These are phyloP conservation scores for Neoscytalidium dimidiatum DNA, from an alignment of 2,329 filamentous ascomycete genomes.

Conservation along the genomic window DNA sequence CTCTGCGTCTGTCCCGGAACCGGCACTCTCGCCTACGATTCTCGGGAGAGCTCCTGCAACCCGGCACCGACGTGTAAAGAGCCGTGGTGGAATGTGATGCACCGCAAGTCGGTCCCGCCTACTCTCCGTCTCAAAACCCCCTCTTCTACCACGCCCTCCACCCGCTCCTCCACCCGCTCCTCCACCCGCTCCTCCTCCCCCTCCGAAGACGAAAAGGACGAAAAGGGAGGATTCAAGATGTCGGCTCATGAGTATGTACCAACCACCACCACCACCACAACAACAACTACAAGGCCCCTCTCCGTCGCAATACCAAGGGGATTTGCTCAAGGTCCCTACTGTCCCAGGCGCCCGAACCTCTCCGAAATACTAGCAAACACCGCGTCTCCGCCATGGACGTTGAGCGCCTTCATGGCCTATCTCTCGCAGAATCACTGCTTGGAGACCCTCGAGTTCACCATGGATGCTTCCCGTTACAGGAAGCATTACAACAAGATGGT, in stretches of 20 bases:
- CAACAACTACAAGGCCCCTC: conserved; percentile 40
- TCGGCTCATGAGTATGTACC: conserved; percentile 51
- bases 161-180: conserved; percentile 27
- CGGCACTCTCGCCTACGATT: conserved; percentile 21
- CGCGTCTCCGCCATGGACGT: conserved; percentile 84
- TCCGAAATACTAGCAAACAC: conserved; percentile 85
- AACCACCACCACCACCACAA: conserved; percentile 25
- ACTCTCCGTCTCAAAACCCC: conserved; percentile 34
- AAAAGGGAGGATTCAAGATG: conserved; percentile 44
- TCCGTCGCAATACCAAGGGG: conserved; percentile 52
- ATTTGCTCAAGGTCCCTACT: conserved; percentile 50
- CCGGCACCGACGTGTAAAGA: conserved; percentile 39
- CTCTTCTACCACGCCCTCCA: conserved; percentile 36
- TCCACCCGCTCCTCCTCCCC: conserved; percentile 33
- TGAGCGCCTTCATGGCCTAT: conserved; percentile 93
- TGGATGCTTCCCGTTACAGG: conserved; percentile 86
- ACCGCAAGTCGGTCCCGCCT: conserved; percentile 32
- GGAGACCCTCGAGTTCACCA: conserved; percentile 94
- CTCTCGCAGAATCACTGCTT: conserved; percentile 96
- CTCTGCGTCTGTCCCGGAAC: conserved; percentile 33
- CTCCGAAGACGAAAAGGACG: conserved; percentile 30
- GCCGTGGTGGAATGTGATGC: conserved; percentile 40
- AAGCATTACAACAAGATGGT: conserved; percentile 64
- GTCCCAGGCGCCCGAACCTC: conserved; percentile 68
- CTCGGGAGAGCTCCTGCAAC: conserved; percentile 23